Percentiles rank a stretch among this genome's conserved stretches.
Conservation (phyloP, 202 grass and related monocot genomes). For the Elaeis oleifera region DNA sequence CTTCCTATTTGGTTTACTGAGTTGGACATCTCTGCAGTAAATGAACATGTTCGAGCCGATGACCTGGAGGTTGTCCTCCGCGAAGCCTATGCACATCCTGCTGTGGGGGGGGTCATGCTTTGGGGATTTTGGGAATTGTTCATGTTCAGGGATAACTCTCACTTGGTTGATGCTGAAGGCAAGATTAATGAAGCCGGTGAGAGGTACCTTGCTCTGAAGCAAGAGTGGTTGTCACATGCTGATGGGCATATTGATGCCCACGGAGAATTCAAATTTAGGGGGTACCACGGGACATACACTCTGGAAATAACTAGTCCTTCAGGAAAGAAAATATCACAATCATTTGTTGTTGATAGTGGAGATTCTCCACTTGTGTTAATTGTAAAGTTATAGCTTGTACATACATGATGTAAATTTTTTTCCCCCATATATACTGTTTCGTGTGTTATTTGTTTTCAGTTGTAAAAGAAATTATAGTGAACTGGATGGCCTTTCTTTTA, state of each 20-base stretch:
- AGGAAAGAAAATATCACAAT: constrained; percentile 40
- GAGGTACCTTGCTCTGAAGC: constrained; percentile 55
- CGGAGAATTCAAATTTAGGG: constrained; percentile 65
- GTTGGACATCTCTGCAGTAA: constrained; percentile 59
- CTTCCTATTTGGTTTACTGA: constrained; percentile 92
- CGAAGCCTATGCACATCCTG: constrained; percentile 75
- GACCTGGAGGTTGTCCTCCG: constrained; percentile 77
- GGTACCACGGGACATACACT: constrained; percentile 52
- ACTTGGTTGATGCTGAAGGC: constrained; percentile 79
- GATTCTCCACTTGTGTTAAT: constrained; percentile 50
- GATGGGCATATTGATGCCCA: constrained; percentile 41
- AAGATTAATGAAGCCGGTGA: constrained; percentile 60
- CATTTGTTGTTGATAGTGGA: constrained; percentile 64
- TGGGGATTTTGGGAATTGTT: constrained; percentile 97
- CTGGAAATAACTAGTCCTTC: constrained; percentile 40
- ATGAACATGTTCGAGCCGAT: constrained; percentile 73
- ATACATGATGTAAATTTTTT: too few species aligned
- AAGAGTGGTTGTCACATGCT: constrained; percentile 62
- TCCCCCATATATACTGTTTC: too few species aligned
- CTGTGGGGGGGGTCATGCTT: constrained; percentile 74
- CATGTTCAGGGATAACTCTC: constrained; percentile 50
- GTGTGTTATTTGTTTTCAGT: too few species aligned
- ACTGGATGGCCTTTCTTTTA: too few species aligned
- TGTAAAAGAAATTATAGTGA: too few species aligned
- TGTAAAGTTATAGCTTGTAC: constrained; percentile 31